Conservation (phyloP, 2,329 filamentous ascomycete species). For the Aphanoascus verrucosus region DNA sequence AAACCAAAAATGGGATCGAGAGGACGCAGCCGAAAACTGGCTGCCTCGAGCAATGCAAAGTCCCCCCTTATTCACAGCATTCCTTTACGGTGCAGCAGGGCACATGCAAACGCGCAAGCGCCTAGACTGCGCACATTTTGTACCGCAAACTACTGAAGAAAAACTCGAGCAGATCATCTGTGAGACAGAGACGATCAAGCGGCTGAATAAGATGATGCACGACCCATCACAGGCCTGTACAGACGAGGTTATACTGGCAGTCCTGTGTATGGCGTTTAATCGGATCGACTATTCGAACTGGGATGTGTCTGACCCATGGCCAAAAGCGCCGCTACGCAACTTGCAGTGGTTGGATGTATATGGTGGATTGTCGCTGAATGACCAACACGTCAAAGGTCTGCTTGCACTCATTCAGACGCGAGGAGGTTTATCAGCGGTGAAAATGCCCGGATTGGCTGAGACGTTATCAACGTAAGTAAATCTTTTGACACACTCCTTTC, state of each 20-base stretch:
- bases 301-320: slow-evolving; percentile 17
- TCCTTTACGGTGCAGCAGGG: slow-evolving; percentile 17
- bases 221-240: slow-evolving; percentile 17
- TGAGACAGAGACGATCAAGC: slow-evolving; percentile 21
- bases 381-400: slow-evolving; percentile 22
- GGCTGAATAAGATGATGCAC: slow-evolving; percentile 21
- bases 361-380: slow-evolving; percentile 19
- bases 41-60: slow-evolving; percentile 15
- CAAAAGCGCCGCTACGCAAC: slow-evolving; percentile 20
- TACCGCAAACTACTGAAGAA: slow-evolving; percentile 16
- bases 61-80: slow-evolving; percentile 16
- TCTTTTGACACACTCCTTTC: not conserved
- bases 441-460: slow-evolving; percentile 28
- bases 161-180: slow-evolving; percentile 17
- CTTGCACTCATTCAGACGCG: slow-evolving; percentile 25
- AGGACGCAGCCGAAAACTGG: slow-evolving; percentile 15
- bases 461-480: slow-evolving; percentile 32
- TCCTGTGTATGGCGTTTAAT: slow-evolving; percentile 23
- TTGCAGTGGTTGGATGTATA: slow-evolving; percentile 23
- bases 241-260: slow-evolving; percentile 22
- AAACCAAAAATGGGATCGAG: slow-evolving; percentile 14
- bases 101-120: slow-evolving; percentile 17
- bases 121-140: slow-evolving; percentile 12
- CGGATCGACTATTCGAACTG: slow-evolving; percentile 17
- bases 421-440: slow-evolving; percentile 30